Evolutionary conservation across 2,329 filamentous ascomycete species (phyloP), one percentile per base, ranked within the genome.

Genomic region (Metarhizium rileyi): DNA sequence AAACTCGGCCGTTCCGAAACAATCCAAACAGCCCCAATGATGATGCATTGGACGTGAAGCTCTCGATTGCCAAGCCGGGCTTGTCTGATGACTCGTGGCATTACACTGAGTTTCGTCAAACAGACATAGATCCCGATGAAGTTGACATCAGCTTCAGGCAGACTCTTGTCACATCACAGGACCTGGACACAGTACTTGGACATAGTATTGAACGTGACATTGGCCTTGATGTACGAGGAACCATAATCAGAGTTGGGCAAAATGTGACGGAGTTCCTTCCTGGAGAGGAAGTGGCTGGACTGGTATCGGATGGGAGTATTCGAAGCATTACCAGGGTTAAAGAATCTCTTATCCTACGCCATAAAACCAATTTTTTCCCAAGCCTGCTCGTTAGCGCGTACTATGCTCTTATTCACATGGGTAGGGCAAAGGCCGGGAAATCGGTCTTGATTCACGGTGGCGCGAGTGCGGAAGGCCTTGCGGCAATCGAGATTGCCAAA

Each of bases 401-500:
- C 49, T 69, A 76, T 50, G 67, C 65, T 2, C 58, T 80, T 6
- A 25, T 58, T 3, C 56, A 61, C 23, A 33, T 63, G n/a, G 66
- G 65, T 26, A 59, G 64, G 35, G 47, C 60, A 18, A 45, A 48
- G 6, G 41, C 36, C n/a, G 56, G 57, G 3, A 57, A 63, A 8
- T 64, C 54, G 3, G 62, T 76, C 4, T 61, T 78, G 4, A 61
- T 78, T 18, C 70, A 74, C 47, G 64, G 65, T 9, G 74, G 67
- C 3, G 66, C 70, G 4, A 70, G 72, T 44, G 63, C 65, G 0
- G 61, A 70, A 20, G 74, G 75, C 1, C 63, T 72, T 35, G 69
- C 68, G 9, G 73, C 71, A 2, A 55, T 77, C 3, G 62, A 66
- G 10, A 53, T 77, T 3, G 70, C 70, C 23, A 60, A 56, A 42